Percentiles rank a stretch among this genome's conserved stretches.
phyloP scores from a whole-genome alignment of 768 basidiomycete species.

The Strobilomyces dryophilus region DNA sequence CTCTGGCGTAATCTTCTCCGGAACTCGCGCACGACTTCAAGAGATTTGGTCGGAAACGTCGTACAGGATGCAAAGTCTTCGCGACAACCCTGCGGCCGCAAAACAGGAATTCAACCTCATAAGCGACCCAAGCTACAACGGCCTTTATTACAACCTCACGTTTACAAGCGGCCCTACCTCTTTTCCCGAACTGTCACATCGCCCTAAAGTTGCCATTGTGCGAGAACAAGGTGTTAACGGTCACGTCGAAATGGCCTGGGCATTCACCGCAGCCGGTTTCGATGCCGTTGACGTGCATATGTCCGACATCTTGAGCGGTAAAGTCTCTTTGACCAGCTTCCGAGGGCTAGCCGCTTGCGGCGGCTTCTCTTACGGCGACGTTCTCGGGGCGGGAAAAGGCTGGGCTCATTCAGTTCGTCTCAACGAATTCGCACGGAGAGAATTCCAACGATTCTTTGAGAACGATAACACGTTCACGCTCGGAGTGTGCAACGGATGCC shows the following conservation, averaged over 20 bases:
- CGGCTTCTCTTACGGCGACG: conserved; percentile 98
- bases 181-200: conserved; percentile 38
- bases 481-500: conserved; percentile 97
- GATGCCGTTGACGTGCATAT: conserved; percentile 96
- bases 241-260: conserved; percentile 98
- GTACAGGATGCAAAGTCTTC: conserved; percentile 82
- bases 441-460: conserved; percentile 80
- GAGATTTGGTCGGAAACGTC: conserved; percentile 93
- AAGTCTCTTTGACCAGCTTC: conserved; percentile 60
- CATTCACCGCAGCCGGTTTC: conserved; percentile 92
- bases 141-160: conserved; percentile 74
- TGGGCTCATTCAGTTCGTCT: conserved; percentile 97
- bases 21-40: conserved; percentile 70
- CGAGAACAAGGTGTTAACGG: conserved; percentile 99
- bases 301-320: conserved; percentile 87
- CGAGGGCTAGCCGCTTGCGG: conserved; percentile 93
- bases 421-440: conserved; percentile 66
- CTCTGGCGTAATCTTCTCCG: conserved; percentile 51
- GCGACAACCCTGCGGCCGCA: conserved; percentile 77
- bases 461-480: conserved; percentile 82
- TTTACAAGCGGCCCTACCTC: conserved; percentile 41
- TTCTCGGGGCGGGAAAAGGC: conserved; percentile 94
- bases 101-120: conserved; percentile 82
- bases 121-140: conserved; percentile 47
- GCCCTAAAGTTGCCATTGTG: conserved; percentile 90